phyloP scores from a whole-genome alignment of 2,329 filamentous ascomycete genomes.

The Nannizzia gypsea region DNA sequence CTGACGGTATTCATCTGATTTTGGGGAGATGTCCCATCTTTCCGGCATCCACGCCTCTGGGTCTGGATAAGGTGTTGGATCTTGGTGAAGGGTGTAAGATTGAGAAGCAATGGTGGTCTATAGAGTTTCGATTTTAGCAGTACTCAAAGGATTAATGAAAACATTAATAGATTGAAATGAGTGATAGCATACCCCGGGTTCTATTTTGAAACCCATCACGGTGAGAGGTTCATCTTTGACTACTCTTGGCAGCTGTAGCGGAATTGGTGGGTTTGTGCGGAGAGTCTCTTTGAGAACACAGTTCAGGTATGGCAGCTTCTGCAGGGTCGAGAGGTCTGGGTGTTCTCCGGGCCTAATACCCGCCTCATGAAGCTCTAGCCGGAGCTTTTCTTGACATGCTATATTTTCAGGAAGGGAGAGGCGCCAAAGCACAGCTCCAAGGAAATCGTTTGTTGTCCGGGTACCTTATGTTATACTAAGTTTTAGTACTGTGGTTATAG shows the following conservation, averaged over 20 bases:
- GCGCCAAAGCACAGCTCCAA: constrained; percentile 12
- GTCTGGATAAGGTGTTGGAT: constrained; percentile 40
- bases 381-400: constrained; percentile 10
- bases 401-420: constrained; percentile 15
- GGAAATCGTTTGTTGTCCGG: constrained; percentile 11
- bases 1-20: constrained; percentile 39
- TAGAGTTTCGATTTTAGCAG: background rate
- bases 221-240: constrained; percentile 15
- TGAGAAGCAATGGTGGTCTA: constrained; percentile 14
- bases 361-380: constrained; percentile 12
- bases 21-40: constrained; percentile 44
- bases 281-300: constrained; percentile 35
- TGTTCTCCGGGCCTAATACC: constrained; percentile 2
- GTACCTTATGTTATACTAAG: constrained; percentile 6
- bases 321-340: constrained; percentile 6
- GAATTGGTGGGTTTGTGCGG: constrained; percentile 32
- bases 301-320: constrained; percentile 23
- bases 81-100: constrained; percentile 37
- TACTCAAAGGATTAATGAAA: background rate
- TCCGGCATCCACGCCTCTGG: constrained; percentile 42
- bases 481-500: background rate
- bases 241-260: constrained; percentile 29
- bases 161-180: background rate
- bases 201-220: constrained; percentile 13
- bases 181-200: constrained; percentile 11